These are phyloP conservation scores for Penicillium sp. DNA, from an alignment of 2,329 filamentous ascomycete species.

Conservation along the genomic window DNA sequence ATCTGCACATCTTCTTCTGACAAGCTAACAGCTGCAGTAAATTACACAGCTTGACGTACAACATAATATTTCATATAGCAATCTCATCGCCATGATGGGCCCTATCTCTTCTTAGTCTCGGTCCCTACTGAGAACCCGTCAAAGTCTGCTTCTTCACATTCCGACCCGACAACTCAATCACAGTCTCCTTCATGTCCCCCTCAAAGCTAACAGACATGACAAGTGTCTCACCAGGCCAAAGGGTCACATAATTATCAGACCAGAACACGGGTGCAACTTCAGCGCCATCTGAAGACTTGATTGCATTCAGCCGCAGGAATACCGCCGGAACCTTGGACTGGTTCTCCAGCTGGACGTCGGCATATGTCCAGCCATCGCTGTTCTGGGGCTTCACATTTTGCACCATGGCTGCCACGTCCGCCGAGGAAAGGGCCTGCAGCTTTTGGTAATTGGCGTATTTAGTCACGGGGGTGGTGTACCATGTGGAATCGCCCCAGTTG, in stretches of 20 bases:
- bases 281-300: constrained; percentile 41
- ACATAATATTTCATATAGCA: not conserved
- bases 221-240: constrained; percentile 59
- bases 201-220: constrained; percentile 37
- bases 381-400: not conserved
- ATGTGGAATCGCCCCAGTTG: constrained; percentile 59
- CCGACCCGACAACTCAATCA: constrained; percentile 24
- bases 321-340: constrained; percentile 56
- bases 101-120: not conserved
- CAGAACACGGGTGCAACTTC: constrained; percentile 58
- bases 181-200: constrained; percentile 8
- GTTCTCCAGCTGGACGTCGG: constrained; percentile 54
- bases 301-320: constrained; percentile 57
- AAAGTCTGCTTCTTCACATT: constrained; percentile 22
- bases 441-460: constrained; percentile 53
- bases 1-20: not conserved
- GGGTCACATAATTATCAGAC: constrained; percentile 65
- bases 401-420: constrained; percentile 39
- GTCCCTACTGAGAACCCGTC: not conserved
- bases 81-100: not conserved
- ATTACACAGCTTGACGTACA: no score
- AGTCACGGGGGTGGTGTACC: constrained; percentile 61
- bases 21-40: not conserved
- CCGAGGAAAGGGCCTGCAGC: constrained; percentile 44
- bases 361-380: constrained; percentile 9